Base-by-base conservation (phyloP, 2,329 filamentous ascomycete species). In the Microdochium trichocladiopsis region DNA sequence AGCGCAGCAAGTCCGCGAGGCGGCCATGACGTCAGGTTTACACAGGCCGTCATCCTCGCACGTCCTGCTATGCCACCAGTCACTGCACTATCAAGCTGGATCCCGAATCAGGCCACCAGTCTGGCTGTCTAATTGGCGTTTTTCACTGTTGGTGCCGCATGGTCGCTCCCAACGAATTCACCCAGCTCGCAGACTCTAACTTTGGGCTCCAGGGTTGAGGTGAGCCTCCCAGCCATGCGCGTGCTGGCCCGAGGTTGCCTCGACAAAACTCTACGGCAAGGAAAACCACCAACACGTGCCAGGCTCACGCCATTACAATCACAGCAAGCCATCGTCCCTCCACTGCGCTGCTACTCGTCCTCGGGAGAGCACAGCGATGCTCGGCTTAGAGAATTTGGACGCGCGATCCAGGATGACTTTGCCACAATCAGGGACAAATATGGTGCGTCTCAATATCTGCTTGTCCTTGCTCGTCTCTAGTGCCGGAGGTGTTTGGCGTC, bases 361-460 rank as follows among this genome's bases (percentile, higher is more conserved):
- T 16, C 52, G 25, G 12, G 25, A 37, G 45, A 61, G 48, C 56
- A 54, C 48, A 57, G 53, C 16, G 73, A 75, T 55, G 69, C 73
- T 8, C 65, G 73, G 45, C 57, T 76, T 24, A 63, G 61, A 10
- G 66, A 70, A n/a, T 53, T 75, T 4, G 73, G 69, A 1, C 67
- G 64, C 49, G 57, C 70, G 53, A 76, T 78, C 49, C 65, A 66
- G 36, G 69, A 78, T 51, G 75, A 78, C 22, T 78, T 73, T 60
- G 74, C 75, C 21, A 55, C 60, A 12, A 65, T 78, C 36, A 69
- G 67, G 48, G 71, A 76, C 9, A 63, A 66, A 48, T 78, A 78
- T 56, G 69, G 75, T 77, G 63, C 33, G 59, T 50, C 16, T 28
- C 25, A n/a, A 28, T 24, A n/a, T 36, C 50, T 18, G 33, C 18